These are phyloP conservation scores for Lathyrus oleraceus DNA, from an alignment of 306 rosid species.

Conservation along the genomic window DNA sequence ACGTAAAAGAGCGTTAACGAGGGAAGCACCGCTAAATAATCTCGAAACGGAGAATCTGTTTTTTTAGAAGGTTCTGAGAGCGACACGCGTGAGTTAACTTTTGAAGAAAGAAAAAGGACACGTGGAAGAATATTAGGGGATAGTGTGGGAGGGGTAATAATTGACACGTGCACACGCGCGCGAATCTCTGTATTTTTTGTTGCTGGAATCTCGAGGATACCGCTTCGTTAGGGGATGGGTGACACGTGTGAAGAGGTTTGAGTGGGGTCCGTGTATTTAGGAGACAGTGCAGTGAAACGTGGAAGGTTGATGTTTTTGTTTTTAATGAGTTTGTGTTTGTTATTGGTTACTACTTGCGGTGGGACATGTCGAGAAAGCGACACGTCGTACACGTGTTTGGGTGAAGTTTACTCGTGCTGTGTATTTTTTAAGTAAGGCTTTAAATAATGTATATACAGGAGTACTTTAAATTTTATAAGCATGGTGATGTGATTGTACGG, in stretches of 20 bases:
- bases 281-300: not conserved
- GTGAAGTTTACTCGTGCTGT: not conserved
- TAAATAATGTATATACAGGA: no score
- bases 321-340: not conserved
- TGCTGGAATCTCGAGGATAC: slow-evolving; percentile 8
- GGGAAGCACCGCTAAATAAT: slow-evolving; percentile 36
- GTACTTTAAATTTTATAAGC: no score
- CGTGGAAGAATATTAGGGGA: not conserved
- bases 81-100: not conserved
- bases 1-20: slow-evolving; percentile 28
- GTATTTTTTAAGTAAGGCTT: no score
- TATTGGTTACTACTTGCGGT: slow-evolving; percentile 19
- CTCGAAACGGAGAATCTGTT: slow-evolving; percentile 16
- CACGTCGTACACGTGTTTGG: slow-evolving; percentile 2
- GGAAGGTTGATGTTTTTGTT: not conserved
- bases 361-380: not conserved
- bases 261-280: not conserved
- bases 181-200: not conserved
- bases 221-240: not conserved
- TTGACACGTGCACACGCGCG: not conserved
- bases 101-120: not conserved
- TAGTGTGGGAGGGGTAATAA: not conserved
- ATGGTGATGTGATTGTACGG: no score
- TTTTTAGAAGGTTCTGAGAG: not conserved
- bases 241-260: not conserved